Evolutionary conservation across 78 protist species (phyloP), one percentile per base, ranked within the genome.

Genomic region (Dictyostelium purpureum): DNA sequence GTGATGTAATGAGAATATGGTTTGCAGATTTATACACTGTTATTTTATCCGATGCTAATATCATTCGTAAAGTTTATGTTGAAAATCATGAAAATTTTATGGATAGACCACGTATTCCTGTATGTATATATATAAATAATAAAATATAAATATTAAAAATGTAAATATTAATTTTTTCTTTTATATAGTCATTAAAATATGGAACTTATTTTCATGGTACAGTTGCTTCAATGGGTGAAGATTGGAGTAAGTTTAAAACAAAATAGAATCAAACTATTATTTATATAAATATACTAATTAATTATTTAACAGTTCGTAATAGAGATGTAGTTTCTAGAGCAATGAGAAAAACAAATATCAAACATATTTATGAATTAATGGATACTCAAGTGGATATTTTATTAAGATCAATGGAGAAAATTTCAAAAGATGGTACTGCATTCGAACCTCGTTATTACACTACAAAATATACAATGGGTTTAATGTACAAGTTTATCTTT

Each of bases 11-110:
- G 3, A 65, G 89, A 67, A 52, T 80, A 24, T 80, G 77, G 77
- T 26, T 80, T 9, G 89, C 63, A 49, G 89, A 80, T 26, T n/a
- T 38, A 11, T 56, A 63, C 26, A 83, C 75, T n/a, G 79, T 82
- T 16, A 43, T 67, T 24, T 0, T 82, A 26, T 49, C 69, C 10
- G 78, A 67, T 11, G 80, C 90, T 9, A 0, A 19, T 11, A 18
- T 49, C 5, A 82, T 82, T 70, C 7, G 90, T 2, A 49, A 82
- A 43, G 42, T 82, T 4, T 82, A 75, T 43, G 28, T 70, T 12
- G 77, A 82, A 24, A 82, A 82, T 37, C n/a, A 12, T 42, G 80
- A 82, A 1, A 10, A 3, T 5, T 82, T 82, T 26, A 52, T 24
- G 6, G 79, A 82, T 70, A 19, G 90, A 42, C 79, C 79, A 24